These are phyloP conservation scores for Paecilomyces fulvus DNA, from an alignment of 2,329 filamentous ascomycete genomes.

Conservation along the genomic window DNA sequence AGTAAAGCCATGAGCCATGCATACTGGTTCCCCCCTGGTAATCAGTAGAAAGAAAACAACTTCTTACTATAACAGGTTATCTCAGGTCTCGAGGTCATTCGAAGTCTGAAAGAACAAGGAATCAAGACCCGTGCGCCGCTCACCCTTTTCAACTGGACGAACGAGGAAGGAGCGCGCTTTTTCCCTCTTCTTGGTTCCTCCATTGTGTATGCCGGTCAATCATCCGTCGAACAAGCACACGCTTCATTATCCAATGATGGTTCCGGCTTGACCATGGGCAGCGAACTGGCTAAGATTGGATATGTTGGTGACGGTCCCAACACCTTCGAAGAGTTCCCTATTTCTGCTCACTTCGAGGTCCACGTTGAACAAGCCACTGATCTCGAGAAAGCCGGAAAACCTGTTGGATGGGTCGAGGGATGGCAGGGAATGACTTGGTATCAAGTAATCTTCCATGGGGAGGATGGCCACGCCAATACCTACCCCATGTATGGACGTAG, in stretches of 20 bases:
- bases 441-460: conserved; percentile 8
- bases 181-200: conserved; percentile 8
- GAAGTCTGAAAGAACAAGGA: conserved; percentile 26
- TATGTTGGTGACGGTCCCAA: conserved; percentile 9
- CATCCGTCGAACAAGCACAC: conserved; percentile 4
- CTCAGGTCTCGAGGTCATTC: conserved; percentile 25
- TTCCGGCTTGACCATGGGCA: conserved; percentile 7
- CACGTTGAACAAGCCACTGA: conserved; percentile 8
- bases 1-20: not conserved
- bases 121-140: conserved; percentile 15
- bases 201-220: conserved; percentile 9
- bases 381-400: conserved; percentile 9
- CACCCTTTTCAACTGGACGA: conserved; percentile 21
- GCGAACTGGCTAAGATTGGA: conserved; percentile 7
- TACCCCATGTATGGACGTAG: conserved; percentile 9
- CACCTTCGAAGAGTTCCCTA: conserved; percentile 8
- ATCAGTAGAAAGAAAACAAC: no score
- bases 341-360: conserved; percentile 10
- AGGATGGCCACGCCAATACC: conserved; percentile 10
- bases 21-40: not conserved
- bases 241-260: conserved; percentile 5
- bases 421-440: conserved; percentile 11
- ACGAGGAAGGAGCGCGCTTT: conserved; percentile 11
- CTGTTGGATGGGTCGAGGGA: conserved; percentile 9
- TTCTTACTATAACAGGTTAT: conserved; percentile 7